Evolutionary conservation across 129 eudicot species (phyloP).

Genomic region (Dittrichia graveolens): DNA sequence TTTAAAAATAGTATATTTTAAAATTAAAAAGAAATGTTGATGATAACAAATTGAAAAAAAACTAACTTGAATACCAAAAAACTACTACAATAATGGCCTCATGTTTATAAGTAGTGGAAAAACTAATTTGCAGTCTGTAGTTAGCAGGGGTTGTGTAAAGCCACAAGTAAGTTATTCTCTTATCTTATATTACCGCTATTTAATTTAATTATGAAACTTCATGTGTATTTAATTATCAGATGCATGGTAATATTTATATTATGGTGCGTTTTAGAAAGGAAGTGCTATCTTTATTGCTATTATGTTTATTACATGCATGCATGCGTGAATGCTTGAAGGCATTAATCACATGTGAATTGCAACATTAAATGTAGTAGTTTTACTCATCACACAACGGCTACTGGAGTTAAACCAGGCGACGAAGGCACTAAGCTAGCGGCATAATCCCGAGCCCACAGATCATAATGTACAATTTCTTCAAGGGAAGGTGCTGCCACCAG

Average conservation of each 20-base stretch:
- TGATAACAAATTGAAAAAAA: no score
- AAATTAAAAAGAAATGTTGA: no score
- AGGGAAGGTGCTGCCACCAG: constrained; percentile 66
- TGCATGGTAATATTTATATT: neutral
- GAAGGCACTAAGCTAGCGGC: constrained; percentile 59
- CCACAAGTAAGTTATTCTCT: no score
- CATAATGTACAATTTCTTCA: constrained; percentile 78
- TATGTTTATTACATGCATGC: constrained; percentile 23
- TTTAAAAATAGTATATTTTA: no score
- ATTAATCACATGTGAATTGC: neutral
- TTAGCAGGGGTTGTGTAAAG: no score
- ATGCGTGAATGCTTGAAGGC: neutral
- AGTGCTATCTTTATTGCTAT: neutral
- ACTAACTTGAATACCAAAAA: no score
- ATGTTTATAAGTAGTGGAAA: no score
- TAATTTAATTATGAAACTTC: no score
- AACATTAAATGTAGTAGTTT: neutral
- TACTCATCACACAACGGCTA: constrained; percentile 23
- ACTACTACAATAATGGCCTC: no score
- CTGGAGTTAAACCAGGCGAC: constrained; percentile 31
- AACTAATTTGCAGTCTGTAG: no score
- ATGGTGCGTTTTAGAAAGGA: neutral
- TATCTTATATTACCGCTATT: no score
- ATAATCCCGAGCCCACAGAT: constrained; percentile 84
- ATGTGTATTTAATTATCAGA: neutral